A percentile compares a stretch with the other conserved stretches of the same genome.
These are phyloP conservation scores for Gaertneriomyces sp. DNA, from an alignment of 192 early-diverging fungal species.

Conservation along the genomic window DNA sequence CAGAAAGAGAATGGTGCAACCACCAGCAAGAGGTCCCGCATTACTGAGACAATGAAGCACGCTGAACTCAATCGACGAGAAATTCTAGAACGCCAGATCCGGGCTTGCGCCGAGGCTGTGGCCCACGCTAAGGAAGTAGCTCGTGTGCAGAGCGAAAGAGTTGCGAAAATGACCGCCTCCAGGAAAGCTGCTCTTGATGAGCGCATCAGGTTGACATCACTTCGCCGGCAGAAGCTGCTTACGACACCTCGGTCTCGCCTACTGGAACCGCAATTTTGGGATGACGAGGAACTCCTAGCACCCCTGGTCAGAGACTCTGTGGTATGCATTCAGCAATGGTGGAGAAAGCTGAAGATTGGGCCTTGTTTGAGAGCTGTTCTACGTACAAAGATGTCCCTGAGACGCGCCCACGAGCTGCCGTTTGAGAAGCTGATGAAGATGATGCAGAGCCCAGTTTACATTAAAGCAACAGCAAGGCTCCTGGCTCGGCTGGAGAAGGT, in stretches of 20 bases:
- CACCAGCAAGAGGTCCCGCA: constrained; percentile 1
- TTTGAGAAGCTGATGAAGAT: constrained; percentile 36
- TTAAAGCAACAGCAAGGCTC: constrained; percentile 35
- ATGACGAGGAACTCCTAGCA: not conserved
- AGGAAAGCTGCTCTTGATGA: constrained; percentile 34
- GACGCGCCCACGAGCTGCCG: constrained; percentile 20
- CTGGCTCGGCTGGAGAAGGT: constrained; percentile 29
- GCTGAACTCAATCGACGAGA: constrained; percentile 36
- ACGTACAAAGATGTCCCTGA: constrained; percentile 17
- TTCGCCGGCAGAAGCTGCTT: constrained; percentile 22
- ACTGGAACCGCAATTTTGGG: constrained; percentile 17
- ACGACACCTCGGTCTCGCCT: constrained; percentile 32
- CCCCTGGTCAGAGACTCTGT: constrained; percentile 20
- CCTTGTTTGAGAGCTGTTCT: constrained; percentile 25
- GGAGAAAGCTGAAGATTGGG: constrained; percentile 29
- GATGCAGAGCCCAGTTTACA: constrained; percentile 38
- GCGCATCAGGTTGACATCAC: constrained; percentile 16
- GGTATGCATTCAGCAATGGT: constrained; percentile 36
- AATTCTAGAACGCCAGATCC: constrained; percentile 34
- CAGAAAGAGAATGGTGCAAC: constrained; percentile 12
- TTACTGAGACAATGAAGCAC: constrained; percentile 26
- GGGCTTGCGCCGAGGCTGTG: constrained; percentile 29
- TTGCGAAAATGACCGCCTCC: constrained; percentile 13
- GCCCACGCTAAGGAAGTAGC: constrained; percentile 42
- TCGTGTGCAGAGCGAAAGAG: constrained; percentile 21